A percentile compares a stretch with the other conserved stretches of the same genome.
These are phyloP conservation scores for Amanita rubescens DNA, from an alignment of 768 basidiomycete genomes.

Conservation along the genomic window DNA sequence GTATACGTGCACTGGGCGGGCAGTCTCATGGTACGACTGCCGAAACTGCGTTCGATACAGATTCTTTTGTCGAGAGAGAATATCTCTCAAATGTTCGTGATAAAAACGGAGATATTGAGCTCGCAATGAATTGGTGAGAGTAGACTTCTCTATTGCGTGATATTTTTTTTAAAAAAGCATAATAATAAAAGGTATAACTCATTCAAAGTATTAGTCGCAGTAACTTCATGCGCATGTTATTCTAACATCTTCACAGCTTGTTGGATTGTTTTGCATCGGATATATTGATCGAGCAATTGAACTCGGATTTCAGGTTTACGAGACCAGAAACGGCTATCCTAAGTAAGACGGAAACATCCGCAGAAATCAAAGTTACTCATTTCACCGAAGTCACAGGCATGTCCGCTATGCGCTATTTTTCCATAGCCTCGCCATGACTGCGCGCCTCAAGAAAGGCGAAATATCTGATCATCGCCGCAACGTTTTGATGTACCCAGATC, in stretches of 20 bases:
- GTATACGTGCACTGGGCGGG: slow-evolving; percentile 57
- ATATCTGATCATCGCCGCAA: slow-evolving; percentile 26
- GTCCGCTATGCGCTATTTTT: slow-evolving; percentile 64
- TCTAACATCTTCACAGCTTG: slow-evolving; percentile 33
- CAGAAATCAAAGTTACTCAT: not conserved
- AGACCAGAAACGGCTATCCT: slow-evolving; percentile 51
- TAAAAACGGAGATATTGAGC: slow-evolving; percentile 39
- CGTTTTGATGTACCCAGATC: slow-evolving; percentile 49
- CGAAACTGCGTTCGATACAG: slow-evolving; percentile 53
- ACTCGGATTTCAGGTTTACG: slow-evolving; percentile 57
- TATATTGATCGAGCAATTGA: slow-evolving; percentile 49
- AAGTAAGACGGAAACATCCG: slow-evolving; percentile 40
- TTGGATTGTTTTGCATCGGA: slow-evolving; percentile 58
- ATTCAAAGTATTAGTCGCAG: slow-evolving; percentile 39
- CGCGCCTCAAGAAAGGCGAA: slow-evolving; percentile 43
- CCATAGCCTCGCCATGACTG: slow-evolving; percentile 60
- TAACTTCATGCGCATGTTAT: not conserved
- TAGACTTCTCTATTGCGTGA: not conserved
- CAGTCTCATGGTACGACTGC: slow-evolving; percentile 42
- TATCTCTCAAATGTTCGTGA: slow-evolving; percentile 39
- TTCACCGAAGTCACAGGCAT: slow-evolving; percentile 48
- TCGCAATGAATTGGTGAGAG: slow-evolving; percentile 53
- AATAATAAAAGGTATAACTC: slow-evolving; percentile 49
- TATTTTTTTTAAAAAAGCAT: not conserved
- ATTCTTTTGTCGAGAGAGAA: slow-evolving; percentile 47